Evolutionary conservation across 306 rosid genomes (phyloP), one percentile per base, ranked within the genome.

Genomic region (Sphenostylis stenocarpa): DNA sequence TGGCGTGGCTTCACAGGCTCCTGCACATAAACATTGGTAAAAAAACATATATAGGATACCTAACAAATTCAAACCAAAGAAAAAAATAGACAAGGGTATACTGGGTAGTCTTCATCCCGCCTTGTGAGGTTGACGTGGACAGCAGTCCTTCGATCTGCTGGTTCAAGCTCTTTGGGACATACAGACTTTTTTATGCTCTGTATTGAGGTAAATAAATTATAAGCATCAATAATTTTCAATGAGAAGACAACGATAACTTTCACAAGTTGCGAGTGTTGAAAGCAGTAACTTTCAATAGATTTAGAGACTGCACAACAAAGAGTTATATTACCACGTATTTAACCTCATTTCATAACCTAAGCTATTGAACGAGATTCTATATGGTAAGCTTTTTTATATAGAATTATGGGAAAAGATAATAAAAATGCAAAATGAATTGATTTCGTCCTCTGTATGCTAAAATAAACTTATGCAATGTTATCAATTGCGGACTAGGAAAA

Each of bases 121-220:
- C 85, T 84, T 47, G 78, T 72, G 41, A 95, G 91, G 67, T 64
- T 82, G 70, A 95, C 92, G 63, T 88, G 90, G 61, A 92, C 96
- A 36, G 92, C 0, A 53, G 91, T 89, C 84, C 88, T 84, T 45
- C 81, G 57, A 74, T 85, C 88, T 11, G 88, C 82, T 1, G 97
- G 97, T 73, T 82, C 90, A 72, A 95, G 99, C 80, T 95, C 99
- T 80, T 43, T 81, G 19, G 99, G 99, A 73, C 97, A 92, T 78
- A 89, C 90, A n/a, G 96, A 88, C 38, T 82, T 89, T 86, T 53
- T 91, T 84, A 95, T 90, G 89, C 99, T 95, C 99, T 95, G 89
- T 73, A 81, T 70, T 55, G 20, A 81, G 80, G 77, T 63, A 76
- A 75, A 70, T 20, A 6, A 39, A 38, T 67, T 73, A 82, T 77